Percentiles rank a stretch among this genome's conserved stretches.
These are phyloP conservation scores for Haematococcus sp. DNA, from an alignment of 139 green algal genomes.

Conservation along the genomic window DNA sequence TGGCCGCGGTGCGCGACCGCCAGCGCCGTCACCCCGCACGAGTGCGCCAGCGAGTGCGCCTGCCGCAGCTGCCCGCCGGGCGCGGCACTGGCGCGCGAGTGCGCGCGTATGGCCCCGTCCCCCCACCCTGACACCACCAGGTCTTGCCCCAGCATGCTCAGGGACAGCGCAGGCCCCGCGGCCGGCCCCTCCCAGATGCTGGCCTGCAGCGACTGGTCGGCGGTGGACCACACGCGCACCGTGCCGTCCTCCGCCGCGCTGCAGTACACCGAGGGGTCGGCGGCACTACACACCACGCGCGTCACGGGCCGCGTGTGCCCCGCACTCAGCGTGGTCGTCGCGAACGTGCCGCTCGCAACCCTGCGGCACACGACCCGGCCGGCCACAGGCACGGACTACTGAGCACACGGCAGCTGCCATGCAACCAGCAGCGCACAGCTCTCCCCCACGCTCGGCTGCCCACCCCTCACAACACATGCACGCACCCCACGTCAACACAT, in stretches of 20 bases:
- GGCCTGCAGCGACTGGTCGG: background rate
- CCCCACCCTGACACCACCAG: conserved; percentile 27
- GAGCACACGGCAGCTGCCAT: too few species aligned
- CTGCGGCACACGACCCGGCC: background rate
- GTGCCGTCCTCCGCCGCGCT: conserved; percentile 25
- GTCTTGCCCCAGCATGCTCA: conserved; percentile 3
- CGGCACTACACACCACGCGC: background rate
- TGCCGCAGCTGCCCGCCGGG: background rate
- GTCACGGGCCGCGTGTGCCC: too few species aligned
- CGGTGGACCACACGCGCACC: conserved; percentile 33
- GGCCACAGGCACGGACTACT: too few species aligned
- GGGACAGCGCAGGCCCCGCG: background rate
- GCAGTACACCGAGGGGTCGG: conserved; percentile 23
- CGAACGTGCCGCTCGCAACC: conserved; percentile 16
- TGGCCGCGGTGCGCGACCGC: conserved; percentile 10
- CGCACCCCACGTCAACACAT: too few species aligned
- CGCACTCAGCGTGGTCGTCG: background rate
- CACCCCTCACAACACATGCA: too few species aligned
- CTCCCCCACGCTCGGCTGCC: too few species aligned
- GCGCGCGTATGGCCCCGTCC: conserved; percentile 33
- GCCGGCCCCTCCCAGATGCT: too few species aligned
- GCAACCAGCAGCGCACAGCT: too few species aligned
- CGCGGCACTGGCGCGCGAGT: conserved; percentile 4
- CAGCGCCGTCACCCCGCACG: conserved; percentile 25
- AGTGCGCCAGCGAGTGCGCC: conserved; percentile 20